A percentile compares a stretch with the other conserved stretches of the same genome.
These are phyloP conservation scores for Pachyrhizus erosus DNA, from an alignment of 306 rosid genomes.

Conservation along the genomic window DNA sequence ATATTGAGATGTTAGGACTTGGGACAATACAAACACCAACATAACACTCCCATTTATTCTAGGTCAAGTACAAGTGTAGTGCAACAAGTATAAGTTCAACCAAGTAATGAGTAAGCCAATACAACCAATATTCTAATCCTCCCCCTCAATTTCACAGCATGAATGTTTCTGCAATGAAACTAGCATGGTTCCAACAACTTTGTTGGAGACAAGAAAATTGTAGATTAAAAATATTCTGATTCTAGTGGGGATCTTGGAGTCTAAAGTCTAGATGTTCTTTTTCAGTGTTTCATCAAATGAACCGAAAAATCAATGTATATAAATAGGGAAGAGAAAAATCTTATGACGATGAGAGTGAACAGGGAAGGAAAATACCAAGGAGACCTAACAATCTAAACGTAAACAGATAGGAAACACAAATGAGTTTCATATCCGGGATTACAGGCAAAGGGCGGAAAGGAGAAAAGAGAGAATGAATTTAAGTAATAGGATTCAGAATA, in stretches of 20 bases:
- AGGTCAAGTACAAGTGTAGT: background rate
- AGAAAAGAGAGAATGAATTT: background rate
- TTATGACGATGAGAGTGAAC: background rate
- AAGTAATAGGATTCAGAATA: background rate
- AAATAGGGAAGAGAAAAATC: background rate
- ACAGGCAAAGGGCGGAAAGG: background rate
- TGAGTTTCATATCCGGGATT: background rate
- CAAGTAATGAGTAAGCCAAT: background rate
- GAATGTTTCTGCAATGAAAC: background rate
- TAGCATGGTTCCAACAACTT: background rate
- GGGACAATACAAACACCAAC: background rate
- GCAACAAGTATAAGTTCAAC: background rate
- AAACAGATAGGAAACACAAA: constrained; percentile 1
- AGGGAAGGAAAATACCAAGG: background rate
- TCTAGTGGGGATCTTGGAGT: background rate
- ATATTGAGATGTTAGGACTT: background rate
- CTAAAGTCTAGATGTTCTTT: background rate
- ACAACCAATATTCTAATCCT: background rate
- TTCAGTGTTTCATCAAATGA: background rate
- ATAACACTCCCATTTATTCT: background rate
- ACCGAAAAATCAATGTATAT: background rate
- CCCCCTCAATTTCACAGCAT: background rate
- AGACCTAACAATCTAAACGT: background rate
- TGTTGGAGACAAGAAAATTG: background rate
- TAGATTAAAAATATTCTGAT: background rate